Evolutionary conservation across 176 grass and related monocot species (phyloP).

Genomic region (Elaeis guineensis): DNA sequence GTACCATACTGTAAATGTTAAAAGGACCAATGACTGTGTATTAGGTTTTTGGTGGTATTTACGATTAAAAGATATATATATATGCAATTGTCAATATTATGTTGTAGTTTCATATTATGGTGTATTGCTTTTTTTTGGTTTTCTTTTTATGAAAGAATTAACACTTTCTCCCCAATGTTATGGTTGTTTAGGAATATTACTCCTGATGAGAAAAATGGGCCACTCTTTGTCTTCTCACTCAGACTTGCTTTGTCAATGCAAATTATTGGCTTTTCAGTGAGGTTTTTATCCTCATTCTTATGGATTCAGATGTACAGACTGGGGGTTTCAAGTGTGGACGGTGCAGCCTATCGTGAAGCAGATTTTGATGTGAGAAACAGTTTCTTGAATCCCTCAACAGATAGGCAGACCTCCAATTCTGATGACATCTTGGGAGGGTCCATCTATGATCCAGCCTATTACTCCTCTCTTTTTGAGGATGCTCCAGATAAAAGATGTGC

Average conservation of each 20-base stretch:
- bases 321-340: slow-evolving; percentile 40
- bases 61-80: no score
- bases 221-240: slow-evolving; percentile 73
- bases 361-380: slow-evolving; percentile 75
- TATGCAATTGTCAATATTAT: no score
- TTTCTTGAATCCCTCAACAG: slow-evolving; percentile 57
- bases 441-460: slow-evolving; percentile 90
- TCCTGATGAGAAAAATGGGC: slow-evolving; percentile 74
- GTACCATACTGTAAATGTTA: no score
- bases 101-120: not conserved
- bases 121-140: slow-evolving; percentile 1
- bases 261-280: slow-evolving; percentile 95
- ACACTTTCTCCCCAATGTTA: not conserved
- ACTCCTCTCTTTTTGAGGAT: slow-evolving; percentile 91
- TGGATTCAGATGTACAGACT: slow-evolving; percentile 97
- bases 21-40: no score
- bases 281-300: slow-evolving; percentile 93
- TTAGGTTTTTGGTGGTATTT: no score
- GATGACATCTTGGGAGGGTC: slow-evolving; percentile 94
- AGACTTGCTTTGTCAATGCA: slow-evolving; percentile 89
- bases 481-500: slow-evolving; percentile 48
- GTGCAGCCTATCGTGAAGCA: slow-evolving; percentile 37
- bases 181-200: slow-evolving; percentile 53
- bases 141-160: slow-evolving; percentile 5
- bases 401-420: slow-evolving; percentile 63